Base-by-base conservation (phyloP, 768 basidiomycete species). In the Tubosaeta sp. region DNA sequence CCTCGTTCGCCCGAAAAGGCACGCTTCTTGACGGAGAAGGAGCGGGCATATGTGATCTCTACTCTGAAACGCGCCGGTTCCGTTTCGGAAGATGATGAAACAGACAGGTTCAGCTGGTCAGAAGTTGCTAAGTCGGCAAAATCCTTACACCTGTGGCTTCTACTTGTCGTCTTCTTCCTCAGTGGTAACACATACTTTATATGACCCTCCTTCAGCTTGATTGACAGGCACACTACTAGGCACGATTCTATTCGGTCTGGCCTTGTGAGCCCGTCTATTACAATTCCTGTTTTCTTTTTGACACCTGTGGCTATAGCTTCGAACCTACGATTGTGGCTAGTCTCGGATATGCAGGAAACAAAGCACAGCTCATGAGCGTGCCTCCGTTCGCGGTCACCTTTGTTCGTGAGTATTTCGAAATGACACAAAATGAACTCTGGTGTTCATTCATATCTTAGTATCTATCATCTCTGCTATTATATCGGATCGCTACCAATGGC, bases 261-360 rank as follows among this genome's bases (percentile, higher is more conserved):
- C 56, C 25, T 68, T 55, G 66, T 69, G 50, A 54, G 67, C 25
- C 19, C 2, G 44, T 14, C n/a, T 27, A 1, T 18, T n/a, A n/a
- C 3, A 3, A 29, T 27, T 34, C 19, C 49, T 27, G 35, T 73
- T 29, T n/a, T 76, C 2, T 70, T 73, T 44, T 71, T 46, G 18
- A 76, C 16, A 72, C 76, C 7, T 3, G 7, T 50, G 50, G 58
- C 72, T 57, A 51, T 40, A 81, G 86, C 60, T 89, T 90, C 68
- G 70, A 80, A 6, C 87, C 88, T 16, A 82, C 84, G 12, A 86
- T 90, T 66, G 79, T 89, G 4, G 69, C 78, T 24, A 70, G 73
- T 8, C 73, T 86, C 1, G 83, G 83, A n/a, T 84, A 76, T 62
- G 75, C 75, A 2, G 73, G 76, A 0, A 70, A 76, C 30, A 64